phyloP scores from a whole-genome alignment of 768 basidiomycete species.

The Mycena latifolia region DNA sequence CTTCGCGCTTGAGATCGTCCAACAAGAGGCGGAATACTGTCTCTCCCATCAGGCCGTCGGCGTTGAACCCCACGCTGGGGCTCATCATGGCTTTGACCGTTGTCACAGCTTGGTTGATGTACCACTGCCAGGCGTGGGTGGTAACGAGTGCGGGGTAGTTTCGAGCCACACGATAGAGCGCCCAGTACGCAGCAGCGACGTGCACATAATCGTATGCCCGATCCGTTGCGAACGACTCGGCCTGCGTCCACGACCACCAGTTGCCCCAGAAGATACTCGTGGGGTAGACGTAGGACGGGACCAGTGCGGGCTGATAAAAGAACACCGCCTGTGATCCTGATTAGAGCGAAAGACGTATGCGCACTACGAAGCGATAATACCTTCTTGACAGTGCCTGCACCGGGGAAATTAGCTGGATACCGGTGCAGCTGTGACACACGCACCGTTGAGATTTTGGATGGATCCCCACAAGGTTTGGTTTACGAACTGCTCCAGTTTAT shows the following conservation, averaged over 20 bases:
- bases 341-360: background rate
- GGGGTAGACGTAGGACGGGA: slow-evolving; percentile 63
- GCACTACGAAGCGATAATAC: slow-evolving; percentile 38
- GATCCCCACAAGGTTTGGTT: slow-evolving; percentile 61
- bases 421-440: background rate
- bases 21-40: slow-evolving; percentile 62
- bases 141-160: slow-evolving; percentile 66
- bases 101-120: slow-evolving; percentile 64
- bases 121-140: slow-evolving; percentile 67
- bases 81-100: slow-evolving; percentile 62
- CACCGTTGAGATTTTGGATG: slow-evolving; percentile 63
- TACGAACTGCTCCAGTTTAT: slow-evolving; percentile 64
- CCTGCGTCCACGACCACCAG: slow-evolving; percentile 71
- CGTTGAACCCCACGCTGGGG: slow-evolving; percentile 57
- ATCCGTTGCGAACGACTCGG: slow-evolving; percentile 58
- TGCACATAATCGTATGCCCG: slow-evolving; percentile 69
- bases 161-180: slow-evolving; percentile 67
- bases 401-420: background rate
- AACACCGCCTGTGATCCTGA: slow-evolving; percentile 55
- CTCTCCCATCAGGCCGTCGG: slow-evolving; percentile 69
- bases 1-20: slow-evolving; percentile 65
- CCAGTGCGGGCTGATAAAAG: slow-evolving; percentile 61
- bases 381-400: slow-evolving; percentile 64
- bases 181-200: slow-evolving; percentile 65
- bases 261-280: slow-evolving; percentile 61